A percentile compares a stretch with the other conserved stretches of the same genome.
Evolutionary conservation across 2,329 filamentous ascomycete species (phyloP).

Genomic region (Cladosporium sp.): DNA sequence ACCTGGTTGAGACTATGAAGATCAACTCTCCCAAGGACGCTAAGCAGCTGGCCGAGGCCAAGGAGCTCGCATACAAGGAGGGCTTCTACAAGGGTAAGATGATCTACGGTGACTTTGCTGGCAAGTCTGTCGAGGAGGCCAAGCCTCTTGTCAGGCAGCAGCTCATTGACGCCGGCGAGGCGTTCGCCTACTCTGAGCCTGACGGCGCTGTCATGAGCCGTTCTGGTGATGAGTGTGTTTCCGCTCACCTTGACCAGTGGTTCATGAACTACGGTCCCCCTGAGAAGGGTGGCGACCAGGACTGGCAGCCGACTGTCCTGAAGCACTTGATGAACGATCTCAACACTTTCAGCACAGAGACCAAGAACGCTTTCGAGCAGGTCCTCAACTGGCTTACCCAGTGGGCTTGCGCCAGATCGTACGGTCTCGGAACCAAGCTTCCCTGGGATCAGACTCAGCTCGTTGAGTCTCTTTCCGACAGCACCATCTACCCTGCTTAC

Average conservation of each 20-base stretch:
- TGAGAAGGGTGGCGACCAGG: conserved; percentile 61
- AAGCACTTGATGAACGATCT: conserved; percentile 68
- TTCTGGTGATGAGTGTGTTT: conserved; percentile 89
- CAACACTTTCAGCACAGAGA: conserved; percentile 68
- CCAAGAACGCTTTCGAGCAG: conserved; percentile 64
- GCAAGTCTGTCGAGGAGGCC: conserved; percentile 77
- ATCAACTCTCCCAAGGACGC: conserved; percentile 95
- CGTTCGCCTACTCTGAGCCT: conserved; percentile 91
- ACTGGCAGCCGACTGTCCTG: conserved; percentile 75
- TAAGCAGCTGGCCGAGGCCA: conserved; percentile 86
- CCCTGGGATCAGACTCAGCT: conserved; percentile 91
- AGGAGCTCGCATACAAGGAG: conserved; percentile 95
- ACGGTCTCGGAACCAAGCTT: conserved; percentile 87
- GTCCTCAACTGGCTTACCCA: conserved; percentile 90
- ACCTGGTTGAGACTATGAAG: conserved; percentile 86
- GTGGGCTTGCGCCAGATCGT: conserved; percentile 91
- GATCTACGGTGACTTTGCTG: conserved; percentile 82
- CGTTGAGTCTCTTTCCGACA: conserved; percentile 89
- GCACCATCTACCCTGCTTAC: conserved; percentile 86
- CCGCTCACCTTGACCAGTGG: conserved; percentile 93
- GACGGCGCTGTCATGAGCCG: conserved; percentile 84
- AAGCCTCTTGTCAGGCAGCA: conserved; percentile 80
- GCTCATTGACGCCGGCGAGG: conserved; percentile 70
- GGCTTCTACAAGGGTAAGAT: conserved; percentile 95
- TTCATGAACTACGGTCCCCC: conserved; percentile 84